Percentiles rank a stretch among this genome's conserved stretches.
Evolutionary conservation across 2,329 filamentous ascomycete species (phyloP).

Genomic region (Fusarium sp.): DNA sequence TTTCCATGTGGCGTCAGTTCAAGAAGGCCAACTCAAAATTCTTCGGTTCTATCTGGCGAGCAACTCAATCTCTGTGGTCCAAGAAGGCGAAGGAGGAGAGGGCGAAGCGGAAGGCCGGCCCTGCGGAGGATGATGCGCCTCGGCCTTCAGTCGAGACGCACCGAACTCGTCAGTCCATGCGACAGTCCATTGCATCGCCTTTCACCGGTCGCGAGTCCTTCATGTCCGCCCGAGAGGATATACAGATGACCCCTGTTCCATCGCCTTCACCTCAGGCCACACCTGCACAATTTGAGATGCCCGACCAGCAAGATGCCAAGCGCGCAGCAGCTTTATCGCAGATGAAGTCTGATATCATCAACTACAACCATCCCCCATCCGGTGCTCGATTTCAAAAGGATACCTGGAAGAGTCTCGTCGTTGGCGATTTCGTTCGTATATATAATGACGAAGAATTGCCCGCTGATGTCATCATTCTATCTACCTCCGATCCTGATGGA

Average conservation of each 20-base stretch:
- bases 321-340: conserved; percentile 53
- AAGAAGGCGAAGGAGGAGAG: conserved; percentile 61
- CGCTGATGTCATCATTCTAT: conserved; percentile 89
- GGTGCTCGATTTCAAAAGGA: conserved; percentile 91
- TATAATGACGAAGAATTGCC: conserved; percentile 97
- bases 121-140: conserved; percentile 58
- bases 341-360: conserved; percentile 71
- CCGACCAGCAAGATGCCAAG: conserved; percentile 48
- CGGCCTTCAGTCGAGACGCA: conserved; percentile 65
- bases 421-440: conserved; percentile 95
- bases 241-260: conserved; percentile 95
- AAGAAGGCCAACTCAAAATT: conserved; percentile 85
- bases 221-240: conserved; percentile 71
- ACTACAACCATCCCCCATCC: conserved; percentile 70
- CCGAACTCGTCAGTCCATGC: conserved; percentile 48
- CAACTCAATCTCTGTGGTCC: conserved; percentile 59
- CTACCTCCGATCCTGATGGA: conserved; percentile 92
- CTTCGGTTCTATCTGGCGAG: conserved; percentile 63
- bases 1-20: conserved; percentile 85
- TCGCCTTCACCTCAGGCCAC: conserved; percentile 71
- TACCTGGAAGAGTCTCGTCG: conserved; percentile 93
- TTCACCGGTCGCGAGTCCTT: conserved; percentile 65
- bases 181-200: conserved; percentile 57
- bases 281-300: conserved; percentile 51
- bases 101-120: conserved; percentile 56